Evolutionary conservation across 805 yeast genomes (phyloP).

Genomic region (Pichia kluyveri): DNA sequence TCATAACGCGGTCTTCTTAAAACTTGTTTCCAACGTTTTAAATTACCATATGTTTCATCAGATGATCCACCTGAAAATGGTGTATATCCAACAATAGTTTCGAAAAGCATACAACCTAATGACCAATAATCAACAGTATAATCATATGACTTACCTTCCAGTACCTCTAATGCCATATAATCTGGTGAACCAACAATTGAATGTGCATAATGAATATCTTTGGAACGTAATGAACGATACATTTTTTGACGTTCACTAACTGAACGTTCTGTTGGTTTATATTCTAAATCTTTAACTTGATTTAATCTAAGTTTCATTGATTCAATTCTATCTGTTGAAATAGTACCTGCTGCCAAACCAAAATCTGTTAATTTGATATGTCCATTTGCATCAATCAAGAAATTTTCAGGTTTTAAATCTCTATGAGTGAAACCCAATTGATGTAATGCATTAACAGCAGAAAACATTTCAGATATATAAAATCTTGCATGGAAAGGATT

Average conservation of each 20-base stretch:
- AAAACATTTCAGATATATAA: constrained; percentile 93
- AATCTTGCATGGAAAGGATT: constrained; percentile 94
- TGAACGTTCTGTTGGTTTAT: constrained; percentile 59
- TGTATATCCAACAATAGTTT: constrained; percentile 92
- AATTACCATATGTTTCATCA: constrained; percentile 89
- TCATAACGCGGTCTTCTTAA: constrained; percentile 85
- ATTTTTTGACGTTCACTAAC: constrained; percentile 81
- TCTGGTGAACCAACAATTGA: constrained; percentile 98
- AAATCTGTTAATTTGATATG: constrained; percentile 93
- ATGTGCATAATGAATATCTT: constrained; percentile 80
- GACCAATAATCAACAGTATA: constrained; percentile 99
- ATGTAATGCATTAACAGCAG: constrained; percentile 87
- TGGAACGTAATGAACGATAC: constrained; percentile 69
- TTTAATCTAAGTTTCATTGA: constrained; percentile 68
- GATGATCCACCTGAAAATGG: constrained; percentile 93
- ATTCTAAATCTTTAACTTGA: constrained; percentile 65
- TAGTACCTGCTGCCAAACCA: constrained; percentile 95
- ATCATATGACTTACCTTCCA: constrained; percentile 89
- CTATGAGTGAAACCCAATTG: constrained; percentile 94
- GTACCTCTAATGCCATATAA: constrained; percentile 96
- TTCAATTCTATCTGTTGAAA: constrained; percentile 86
- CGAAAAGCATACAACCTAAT: constrained; percentile 93
- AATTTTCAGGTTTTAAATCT: constrained; percentile 93
- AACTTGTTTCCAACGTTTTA: constrained; percentile 87
- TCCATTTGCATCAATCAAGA: constrained; percentile 80